phyloP scores from a whole-genome alignment of 306 rosid species.

The Hippophae gyantsensis region DNA sequence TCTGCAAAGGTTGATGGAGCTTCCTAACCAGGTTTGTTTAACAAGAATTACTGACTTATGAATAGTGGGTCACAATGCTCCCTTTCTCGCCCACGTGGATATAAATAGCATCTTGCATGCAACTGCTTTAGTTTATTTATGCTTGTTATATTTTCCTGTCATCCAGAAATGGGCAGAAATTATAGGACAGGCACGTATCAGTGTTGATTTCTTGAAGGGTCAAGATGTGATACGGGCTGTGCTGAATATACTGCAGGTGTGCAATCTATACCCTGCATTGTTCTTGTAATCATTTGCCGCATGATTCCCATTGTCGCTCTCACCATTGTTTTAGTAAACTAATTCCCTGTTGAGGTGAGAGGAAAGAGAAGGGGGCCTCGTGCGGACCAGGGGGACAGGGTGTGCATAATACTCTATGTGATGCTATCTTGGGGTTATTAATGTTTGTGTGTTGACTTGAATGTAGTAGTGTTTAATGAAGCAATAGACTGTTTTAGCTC shows the following conservation, averaged over 20 bases:
- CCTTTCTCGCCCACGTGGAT: neutral
- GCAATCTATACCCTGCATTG: neutral
- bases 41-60: slow-evolving; percentile 4
- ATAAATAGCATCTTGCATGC: no score
- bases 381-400: no score
- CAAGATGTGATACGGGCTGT: slow-evolving; percentile 83
- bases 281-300: neutral
- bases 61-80: neutral
- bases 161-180: slow-evolving; percentile 91
- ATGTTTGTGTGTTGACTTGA: no score
- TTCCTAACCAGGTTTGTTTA: slow-evolving; percentile 71
- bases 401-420: no score
- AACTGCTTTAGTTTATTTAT: neutral
- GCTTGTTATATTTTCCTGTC: slow-evolving; percentile 2
- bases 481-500: no score
- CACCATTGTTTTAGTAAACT: no score
- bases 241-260: slow-evolving; percentile 89
- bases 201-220: slow-evolving; percentile 81
- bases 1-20: slow-evolving; percentile 80
- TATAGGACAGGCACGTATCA: slow-evolving; percentile 84
- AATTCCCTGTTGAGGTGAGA: no score
- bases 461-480: no score
- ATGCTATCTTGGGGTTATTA: no score
- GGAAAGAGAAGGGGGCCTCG: no score
- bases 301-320: no score